Conservation (phyloP, 2,329 filamentous ascomycete genomes). For the Fusarium nygamai region DNA sequence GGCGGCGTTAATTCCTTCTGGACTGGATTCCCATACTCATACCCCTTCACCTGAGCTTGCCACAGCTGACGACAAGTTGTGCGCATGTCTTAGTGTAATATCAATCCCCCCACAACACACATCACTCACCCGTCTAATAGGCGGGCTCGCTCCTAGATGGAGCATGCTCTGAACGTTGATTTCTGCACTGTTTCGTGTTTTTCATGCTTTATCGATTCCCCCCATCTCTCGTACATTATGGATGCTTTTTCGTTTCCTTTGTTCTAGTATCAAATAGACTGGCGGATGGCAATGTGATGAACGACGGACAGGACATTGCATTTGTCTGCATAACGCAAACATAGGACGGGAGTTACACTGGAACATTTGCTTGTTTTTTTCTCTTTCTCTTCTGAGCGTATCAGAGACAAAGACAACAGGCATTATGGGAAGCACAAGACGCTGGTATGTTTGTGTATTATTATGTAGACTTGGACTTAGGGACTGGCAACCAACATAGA, state of each 20-base stretch:
- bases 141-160: constrained; percentile 42
- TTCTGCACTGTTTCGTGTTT: constrained; percentile 21
- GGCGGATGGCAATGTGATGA: constrained; percentile 43
- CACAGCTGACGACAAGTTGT: constrained; percentile 31
- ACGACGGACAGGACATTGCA: constrained; percentile 39
- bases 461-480: constrained; percentile 40
- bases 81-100: constrained; percentile 38
- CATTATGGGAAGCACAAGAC: constrained; percentile 42
- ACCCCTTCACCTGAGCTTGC: constrained; percentile 17
- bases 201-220: constrained; percentile 39
- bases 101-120: constrained; percentile 2
- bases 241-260: constrained; percentile 38
- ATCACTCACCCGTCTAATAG: constrained; percentile 1
- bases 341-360: constrained; percentile 42
- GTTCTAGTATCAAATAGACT: constrained; percentile 44
- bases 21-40: constrained; percentile 29
- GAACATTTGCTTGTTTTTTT: constrained; percentile 34
- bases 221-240: constrained; percentile 29
- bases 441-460: constrained; percentile 44
- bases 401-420: constrained; percentile 30
- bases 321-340: constrained; percentile 39
- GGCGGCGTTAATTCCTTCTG: constrained; percentile 30
- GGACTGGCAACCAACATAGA: constrained; percentile 40
- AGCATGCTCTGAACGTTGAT: constrained; percentile 37
- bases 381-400: constrained; percentile 25